Evolutionary conservation across 2,329 filamentous ascomycete species (phyloP).

Genomic region (Penicillium palitans): DNA sequence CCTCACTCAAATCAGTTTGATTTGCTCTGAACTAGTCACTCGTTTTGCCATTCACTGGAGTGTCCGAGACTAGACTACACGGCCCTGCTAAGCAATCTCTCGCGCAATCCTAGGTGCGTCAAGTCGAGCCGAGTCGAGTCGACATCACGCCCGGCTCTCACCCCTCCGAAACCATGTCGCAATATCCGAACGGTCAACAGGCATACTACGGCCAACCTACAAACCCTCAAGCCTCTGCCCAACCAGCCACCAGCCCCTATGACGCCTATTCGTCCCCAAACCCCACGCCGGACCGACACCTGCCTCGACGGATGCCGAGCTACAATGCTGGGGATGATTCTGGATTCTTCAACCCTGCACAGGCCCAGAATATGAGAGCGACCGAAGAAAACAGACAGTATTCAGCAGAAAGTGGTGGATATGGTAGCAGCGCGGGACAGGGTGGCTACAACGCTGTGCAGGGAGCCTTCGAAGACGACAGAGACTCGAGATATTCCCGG

Average conservation of each 20-base stretch:
- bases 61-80: not conserved
- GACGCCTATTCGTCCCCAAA: slow-evolving; percentile 43
- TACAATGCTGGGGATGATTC: slow-evolving; percentile 76
- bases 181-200: slow-evolving; percentile 55
- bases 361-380: slow-evolving; percentile 31
- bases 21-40: slow-evolving; percentile 1
- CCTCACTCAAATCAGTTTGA: slow-evolving; percentile 7
- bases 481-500: slow-evolving; percentile 39
- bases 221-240: slow-evolving; percentile 32
- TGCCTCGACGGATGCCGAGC: slow-evolving; percentile 62
- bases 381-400: slow-evolving; percentile 39
- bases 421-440: slow-evolving; percentile 38
- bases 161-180: slow-evolving; percentile 48
- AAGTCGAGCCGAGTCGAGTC: not conserved
- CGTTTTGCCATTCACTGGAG: not conserved
- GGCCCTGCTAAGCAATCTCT: not conserved
- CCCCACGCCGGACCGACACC: slow-evolving; percentile 42
- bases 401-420: slow-evolving; percentile 35
- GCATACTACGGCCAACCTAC: slow-evolving; percentile 46
- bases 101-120: not conserved
- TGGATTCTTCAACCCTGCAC: slow-evolving; percentile 47
- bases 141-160: not conserved
- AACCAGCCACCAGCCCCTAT: slow-evolving; percentile 39
- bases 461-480: slow-evolving; percentile 31
- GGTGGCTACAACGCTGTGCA: slow-evolving; percentile 26